Base-by-base conservation (phyloP, 176 grass and related monocot genomes). In the Hordeum marinum region DNA sequence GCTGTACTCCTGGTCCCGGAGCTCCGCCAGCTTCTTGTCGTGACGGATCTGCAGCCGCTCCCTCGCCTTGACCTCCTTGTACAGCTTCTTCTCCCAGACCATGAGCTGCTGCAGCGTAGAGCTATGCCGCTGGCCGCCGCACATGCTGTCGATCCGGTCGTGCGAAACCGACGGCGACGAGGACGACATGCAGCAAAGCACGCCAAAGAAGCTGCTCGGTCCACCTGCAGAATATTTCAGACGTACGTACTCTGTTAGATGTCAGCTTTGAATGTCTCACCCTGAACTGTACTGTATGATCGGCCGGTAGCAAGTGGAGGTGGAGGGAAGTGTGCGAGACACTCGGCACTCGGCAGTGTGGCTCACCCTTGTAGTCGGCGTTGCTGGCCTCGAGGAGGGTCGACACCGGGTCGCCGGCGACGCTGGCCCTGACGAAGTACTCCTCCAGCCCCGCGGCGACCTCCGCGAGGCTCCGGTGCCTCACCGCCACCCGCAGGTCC, bases 1-100 rank as follows among this genome's bases (percentile, higher is more conserved):
- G 79, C 86, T 83, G 81, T 86, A 81, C 76, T 94, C 90, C 86
- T 89, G 82, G 52, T 79, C 79, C 11, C 83, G 57, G 54, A 94
- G 79, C 75, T 45, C 78, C 8, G 31, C 50, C 5, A 86, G 82
- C 73, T 80, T 91, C 92, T 93, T 98, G 77, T 98, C 92, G 84
- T 91, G 87, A 41, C 75, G 64, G 55, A 94, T 66, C 37, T 94
- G 94, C 41, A 94, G 55, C 48, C 79, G 68, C 83, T 94, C 90
- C 50, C 89, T 84, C 60, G 55, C 85, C 91, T 98, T 95, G 25
- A 96, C 90, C 27, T 99, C 96, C 75, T 84, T 84, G 79, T 92
- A 94, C 48, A 96, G 87, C 76, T 96, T 96, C 89, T 91, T 99
- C 81, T 99, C 96, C 91, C 91, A 99, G 32, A 85, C 75, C 15